Evolutionary conservation across 495 filamentous ascomycete genomes (phyloP).

Genomic region (Elasticomyces elasticus): DNA sequence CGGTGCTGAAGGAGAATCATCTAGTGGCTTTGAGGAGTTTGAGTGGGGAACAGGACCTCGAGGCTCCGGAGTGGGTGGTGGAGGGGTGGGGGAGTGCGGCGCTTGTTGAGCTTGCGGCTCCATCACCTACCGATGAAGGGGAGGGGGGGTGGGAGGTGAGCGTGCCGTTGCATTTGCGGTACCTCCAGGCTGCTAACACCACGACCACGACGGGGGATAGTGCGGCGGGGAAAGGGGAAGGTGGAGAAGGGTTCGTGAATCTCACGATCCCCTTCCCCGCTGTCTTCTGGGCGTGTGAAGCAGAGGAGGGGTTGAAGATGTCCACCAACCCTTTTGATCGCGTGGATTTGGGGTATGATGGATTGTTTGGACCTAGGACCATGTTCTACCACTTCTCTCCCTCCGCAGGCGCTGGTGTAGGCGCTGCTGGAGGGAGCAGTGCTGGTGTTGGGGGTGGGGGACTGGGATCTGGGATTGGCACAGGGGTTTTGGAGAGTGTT

Average conservation of each 20-base stretch:
- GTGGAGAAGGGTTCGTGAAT: conserved; percentile 4
- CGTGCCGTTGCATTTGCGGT: conserved; percentile 81
- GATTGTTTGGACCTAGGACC: conserved; percentile 65
- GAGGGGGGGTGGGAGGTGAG: conserved; percentile 52
- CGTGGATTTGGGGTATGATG: conserved; percentile 75
- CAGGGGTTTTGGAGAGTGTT: too few relatives aligned
- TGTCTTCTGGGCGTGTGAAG: conserved; percentile 87
- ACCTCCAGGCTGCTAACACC: conserved; percentile 46
- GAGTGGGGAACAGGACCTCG: conserved; percentile 78
- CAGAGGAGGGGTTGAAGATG: conserved; percentile 63
- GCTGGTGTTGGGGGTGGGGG: conserved; percentile 77
- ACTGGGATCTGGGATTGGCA: too few relatives aligned
- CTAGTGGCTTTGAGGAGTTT: conserved; percentile 56
- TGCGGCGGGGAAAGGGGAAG: not conserved
- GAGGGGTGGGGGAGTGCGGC: conserved; percentile 69
- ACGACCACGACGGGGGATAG: conserved; percentile 1
- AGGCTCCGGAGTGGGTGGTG: conserved; percentile 77
- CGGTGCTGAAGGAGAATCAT: conserved; percentile 68
- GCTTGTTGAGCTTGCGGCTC: conserved; percentile 63
- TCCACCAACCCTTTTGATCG: conserved; percentile 77
- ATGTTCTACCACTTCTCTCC: conserved; percentile 82
- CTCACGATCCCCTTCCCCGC: conserved; percentile 61
- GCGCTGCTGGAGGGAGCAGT: conserved; percentile 49
- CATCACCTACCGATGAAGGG: conserved; percentile 21
- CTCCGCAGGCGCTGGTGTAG: conserved; percentile 17